A percentile compares a stretch with the other conserved stretches of the same genome.
phyloP scores from a whole-genome alignment of 2,329 filamentous ascomycete species.

The Nannizziopsis barbatae region DNA sequence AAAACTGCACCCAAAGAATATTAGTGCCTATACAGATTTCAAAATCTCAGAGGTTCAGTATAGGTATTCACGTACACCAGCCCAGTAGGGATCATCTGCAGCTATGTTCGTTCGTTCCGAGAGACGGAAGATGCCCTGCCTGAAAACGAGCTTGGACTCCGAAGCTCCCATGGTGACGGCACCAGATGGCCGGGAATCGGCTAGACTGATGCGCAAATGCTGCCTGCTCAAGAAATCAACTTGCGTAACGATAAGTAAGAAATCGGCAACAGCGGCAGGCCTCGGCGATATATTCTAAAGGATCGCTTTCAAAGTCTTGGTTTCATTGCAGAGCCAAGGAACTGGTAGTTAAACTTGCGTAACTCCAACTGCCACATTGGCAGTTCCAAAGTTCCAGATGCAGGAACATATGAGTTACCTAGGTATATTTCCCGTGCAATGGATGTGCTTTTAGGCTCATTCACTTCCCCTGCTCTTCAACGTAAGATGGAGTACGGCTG shows the following conservation, averaged over 20 bases:
- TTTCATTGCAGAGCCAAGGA: not conserved
- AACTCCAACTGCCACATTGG: constrained; percentile 4
- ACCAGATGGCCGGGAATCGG: not conserved
- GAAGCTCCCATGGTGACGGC: constrained; percentile 72
- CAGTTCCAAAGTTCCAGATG: not conserved
- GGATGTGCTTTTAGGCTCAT: too few relatives aligned
- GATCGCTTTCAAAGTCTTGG: not conserved
- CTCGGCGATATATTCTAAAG: not conserved
- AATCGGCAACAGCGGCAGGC: not conserved
- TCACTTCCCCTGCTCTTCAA: too few relatives aligned
- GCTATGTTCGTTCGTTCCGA: constrained; percentile 85
- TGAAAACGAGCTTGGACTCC: constrained; percentile 97
- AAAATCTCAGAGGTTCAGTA: not conserved
- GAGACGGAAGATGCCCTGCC: constrained; percentile 92
- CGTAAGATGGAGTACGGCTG: too few relatives aligned
- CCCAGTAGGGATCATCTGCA: constrained; percentile 85
- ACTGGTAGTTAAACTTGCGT: constrained; percentile 4
- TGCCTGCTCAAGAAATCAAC: not conserved
- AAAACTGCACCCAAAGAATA: constrained; percentile 54
- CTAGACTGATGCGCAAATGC: not conserved
- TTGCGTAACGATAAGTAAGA: not conserved
- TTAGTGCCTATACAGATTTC: not conserved
- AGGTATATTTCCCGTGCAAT: too few relatives aligned
- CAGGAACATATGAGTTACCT: not conserved
- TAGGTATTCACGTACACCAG: constrained; percentile 52